Base-by-base conservation (phyloP, 225 moss, liverwort and hornwort species). In the Thuidium tamariscinum region DNA sequence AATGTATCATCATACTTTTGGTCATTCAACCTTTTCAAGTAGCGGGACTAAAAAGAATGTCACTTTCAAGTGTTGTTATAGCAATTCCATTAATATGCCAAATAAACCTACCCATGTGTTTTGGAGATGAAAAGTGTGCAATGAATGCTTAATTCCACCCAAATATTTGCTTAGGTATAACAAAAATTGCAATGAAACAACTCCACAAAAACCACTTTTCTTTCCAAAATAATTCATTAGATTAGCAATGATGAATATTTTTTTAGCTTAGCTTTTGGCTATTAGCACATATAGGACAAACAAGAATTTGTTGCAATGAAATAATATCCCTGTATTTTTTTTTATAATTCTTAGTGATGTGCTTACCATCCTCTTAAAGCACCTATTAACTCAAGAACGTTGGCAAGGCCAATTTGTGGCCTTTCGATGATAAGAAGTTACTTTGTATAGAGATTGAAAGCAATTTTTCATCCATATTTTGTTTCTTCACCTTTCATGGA, bases 81-180 rank as follows among this genome's bases (percentile, higher is more conserved):
- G 32, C 8, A 49, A 32, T 4, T 74, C 21, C 2, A 74, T 11
- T 32, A 20, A 3, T 32, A 32, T 0, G 0, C 13, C 32, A 48
- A 49, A 32, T 0, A 34, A 32, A 20, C 1, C 7, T 1, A 34
- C 13, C 0, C 0, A 3, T 0, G 0, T 34, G 1, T 7, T 49
- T 34, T 0, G 1, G 3, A 0, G 1, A 34, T 74, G 13, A 51
- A 51, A 74, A 20, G 7, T 74, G 0, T 0, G 1, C 19, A 49
- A 13, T 49, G 34, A 51, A 34, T 51, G 4, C 7, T 34, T 34
- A 5, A 8, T 1, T 8, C 0, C 0, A 0, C 7, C 2, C 13
- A 21, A 21, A 13, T 13, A 34, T 51, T 51, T 34, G 8, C 29
- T 49, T 49, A 4, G 7, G 13, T 3, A 21, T 2, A 0, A 1